These are phyloP conservation scores for Aspergillus chevalieri DNA, from an alignment of 2,329 filamentous ascomycete species.

Conservation along the genomic window DNA sequence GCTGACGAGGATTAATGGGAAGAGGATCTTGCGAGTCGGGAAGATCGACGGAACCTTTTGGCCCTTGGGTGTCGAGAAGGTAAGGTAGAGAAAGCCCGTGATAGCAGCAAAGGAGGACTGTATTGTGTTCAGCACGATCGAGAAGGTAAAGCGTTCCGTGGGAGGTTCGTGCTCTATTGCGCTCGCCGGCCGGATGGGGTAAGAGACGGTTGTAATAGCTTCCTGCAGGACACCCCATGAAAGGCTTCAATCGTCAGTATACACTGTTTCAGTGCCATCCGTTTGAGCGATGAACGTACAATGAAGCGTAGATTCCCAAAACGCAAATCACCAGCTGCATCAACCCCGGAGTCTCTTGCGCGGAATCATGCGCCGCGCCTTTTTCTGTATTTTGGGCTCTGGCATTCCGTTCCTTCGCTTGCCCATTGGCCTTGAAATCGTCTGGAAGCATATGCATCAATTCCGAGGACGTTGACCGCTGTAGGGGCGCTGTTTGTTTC, in stretches of 20 bases:
- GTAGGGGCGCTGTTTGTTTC: conserved; percentile 61
- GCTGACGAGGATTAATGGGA: conserved; percentile 76
- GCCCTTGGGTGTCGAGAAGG: conserved; percentile 54
- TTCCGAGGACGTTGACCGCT: conserved; percentile 62
- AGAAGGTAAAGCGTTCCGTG: conserved; percentile 77
- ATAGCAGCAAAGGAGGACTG: conserved; percentile 84
- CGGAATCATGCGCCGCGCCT: conserved; percentile 17
- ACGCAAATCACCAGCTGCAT: conserved; percentile 78
- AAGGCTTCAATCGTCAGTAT: conserved; percentile 49
- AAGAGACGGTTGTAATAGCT: conserved; percentile 87
- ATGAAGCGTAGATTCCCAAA: conserved; percentile 92
- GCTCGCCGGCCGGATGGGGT: conserved; percentile 56
- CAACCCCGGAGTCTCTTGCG: conserved; percentile 49
- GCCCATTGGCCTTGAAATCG: conserved; percentile 15
- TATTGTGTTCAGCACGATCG: conserved; percentile 92
- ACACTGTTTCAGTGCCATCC: not conserved
- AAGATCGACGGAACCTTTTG: conserved; percentile 55
- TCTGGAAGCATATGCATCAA: conserved; percentile 44
- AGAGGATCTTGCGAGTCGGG: conserved; percentile 66
- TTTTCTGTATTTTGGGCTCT: conserved; percentile 11
- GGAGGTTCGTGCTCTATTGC: conserved; percentile 30
- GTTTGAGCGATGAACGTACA: conserved; percentile 51
- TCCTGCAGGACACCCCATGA: conserved; percentile 97
- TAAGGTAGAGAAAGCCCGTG: conserved; percentile 76
- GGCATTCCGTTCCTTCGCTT: conserved; percentile 26